phyloP scores from a whole-genome alignment of 2,329 filamentous ascomycete species.

The Aureobasidium sp. region DNA sequence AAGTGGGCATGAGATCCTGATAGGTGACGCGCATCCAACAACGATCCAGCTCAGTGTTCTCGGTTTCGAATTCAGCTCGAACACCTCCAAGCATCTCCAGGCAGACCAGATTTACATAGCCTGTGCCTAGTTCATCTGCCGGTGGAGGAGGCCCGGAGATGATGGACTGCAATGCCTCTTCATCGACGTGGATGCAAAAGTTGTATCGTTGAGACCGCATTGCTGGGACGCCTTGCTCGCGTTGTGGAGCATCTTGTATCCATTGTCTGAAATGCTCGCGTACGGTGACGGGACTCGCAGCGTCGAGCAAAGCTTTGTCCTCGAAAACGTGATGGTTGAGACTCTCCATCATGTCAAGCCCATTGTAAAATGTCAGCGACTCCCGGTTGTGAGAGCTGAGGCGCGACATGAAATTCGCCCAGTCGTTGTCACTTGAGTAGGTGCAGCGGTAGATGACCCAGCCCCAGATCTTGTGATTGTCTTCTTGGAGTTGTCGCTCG shows the following conservation, averaged over 20 bases:
- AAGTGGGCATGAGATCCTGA: constrained; percentile 4
- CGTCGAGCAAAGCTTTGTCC: constrained; percentile 12
- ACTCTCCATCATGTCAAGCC: constrained; percentile 13
- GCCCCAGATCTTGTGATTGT: constrained; percentile 16
- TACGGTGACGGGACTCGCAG: neutral
- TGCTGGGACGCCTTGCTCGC: constrained; percentile 13
- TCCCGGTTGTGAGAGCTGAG: constrained; percentile 6
- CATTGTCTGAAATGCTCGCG: too few species aligned
- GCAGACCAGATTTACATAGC: neutral
- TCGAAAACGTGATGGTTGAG: constrained; percentile 15
- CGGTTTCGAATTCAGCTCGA: neutral
- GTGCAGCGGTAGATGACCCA: constrained; percentile 18
- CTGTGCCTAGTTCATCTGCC: neutral
- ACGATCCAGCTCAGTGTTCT: neutral
- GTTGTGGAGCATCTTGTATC: neutral
- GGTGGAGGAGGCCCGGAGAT: neutral
- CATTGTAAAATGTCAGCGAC: constrained; percentile 3
- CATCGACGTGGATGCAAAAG: constrained; percentile 16
- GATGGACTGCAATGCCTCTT: constrained; percentile 13
- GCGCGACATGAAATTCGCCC: constrained; percentile 13
- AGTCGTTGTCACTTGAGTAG: constrained; percentile 16
- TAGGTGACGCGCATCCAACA: constrained; percentile 3
- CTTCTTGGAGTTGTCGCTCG: constrained; percentile 15
- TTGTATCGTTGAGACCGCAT: constrained; percentile 14
- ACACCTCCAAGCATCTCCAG: neutral